A percentile compares a stretch with the other conserved stretches of the same genome.
phyloP scores from a whole-genome alignment of 2,329 filamentous ascomycete genomes.

The Didymella keratinophila region DNA sequence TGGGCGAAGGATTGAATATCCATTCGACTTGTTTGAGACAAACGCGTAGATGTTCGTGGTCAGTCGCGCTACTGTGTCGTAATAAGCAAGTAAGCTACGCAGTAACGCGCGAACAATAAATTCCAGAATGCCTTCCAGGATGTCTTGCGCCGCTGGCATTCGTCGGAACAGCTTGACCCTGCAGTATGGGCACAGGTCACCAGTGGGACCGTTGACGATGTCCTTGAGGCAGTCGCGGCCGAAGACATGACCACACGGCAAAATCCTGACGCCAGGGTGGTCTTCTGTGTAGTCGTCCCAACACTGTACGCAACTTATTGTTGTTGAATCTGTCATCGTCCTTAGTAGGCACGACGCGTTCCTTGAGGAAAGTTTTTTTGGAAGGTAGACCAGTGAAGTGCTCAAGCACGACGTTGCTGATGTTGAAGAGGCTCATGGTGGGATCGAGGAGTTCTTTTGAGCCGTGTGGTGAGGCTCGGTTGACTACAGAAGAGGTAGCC shows the following conservation, averaged over 20 bases:
- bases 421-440: not conserved
- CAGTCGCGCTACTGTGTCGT: not conserved
- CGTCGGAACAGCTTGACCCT: conserved; percentile 11
- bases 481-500: too few species aligned
- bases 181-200: conserved; percentile 24
- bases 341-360: conserved; percentile 21
- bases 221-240: conserved; percentile 18
- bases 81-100: not conserved
- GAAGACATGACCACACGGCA: conserved; percentile 30
- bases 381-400: conserved; percentile 2
- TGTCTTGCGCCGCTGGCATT: not conserved
- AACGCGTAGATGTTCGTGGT: not conserved
- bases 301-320: conserved; percentile 25
- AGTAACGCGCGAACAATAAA: too few species aligned
- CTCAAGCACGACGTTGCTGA: conserved; percentile 9
- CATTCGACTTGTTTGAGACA: not conserved
- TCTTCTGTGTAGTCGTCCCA: conserved; percentile 24
- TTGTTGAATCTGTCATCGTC: conserved; percentile 23
- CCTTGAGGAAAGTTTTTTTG: conserved; percentile 15
- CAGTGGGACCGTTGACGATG: conserved; percentile 10
- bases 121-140: not conserved
- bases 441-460: not conserved
- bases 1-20: not conserved
- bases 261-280: conserved; percentile 21
- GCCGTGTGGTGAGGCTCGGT: too few species aligned